Evolutionary conservation across 2,329 filamentous ascomycete genomes (phyloP), one percentile per base, ranked within the genome.

Genomic region (Xylaria arbuscula): DNA sequence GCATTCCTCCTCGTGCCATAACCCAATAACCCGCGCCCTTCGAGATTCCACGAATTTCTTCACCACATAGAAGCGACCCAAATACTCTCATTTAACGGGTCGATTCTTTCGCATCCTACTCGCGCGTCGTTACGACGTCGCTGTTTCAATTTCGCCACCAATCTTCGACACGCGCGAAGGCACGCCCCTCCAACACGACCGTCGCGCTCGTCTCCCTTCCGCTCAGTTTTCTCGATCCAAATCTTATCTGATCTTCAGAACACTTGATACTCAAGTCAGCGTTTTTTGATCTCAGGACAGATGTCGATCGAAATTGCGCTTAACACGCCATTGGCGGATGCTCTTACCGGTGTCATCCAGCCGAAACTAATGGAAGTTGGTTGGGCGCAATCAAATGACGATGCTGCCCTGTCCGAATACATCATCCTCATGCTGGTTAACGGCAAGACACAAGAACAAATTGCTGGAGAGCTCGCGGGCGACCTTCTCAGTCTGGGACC

Each of bases 391-490:
- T 70, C 64, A 36, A 91, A 91, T 73, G 92, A 91, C 70, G 82
- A 83, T 64, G 92, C 91, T 28, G 93, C 93, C 45, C 88, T 99
- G 68, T 91, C 94, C 68, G 96, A 99, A 83, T 99, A 98, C 83
- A 96, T 99, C 73, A 92, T 98, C 67, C 89, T 98, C 71, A 98
- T 98, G 95, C 88, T 99, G 38, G 93, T 93, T 70, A 98, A 98
- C 82, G 93, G 94, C 76, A 98, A 97, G 81, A 94, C 92, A 3
- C 91, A 97, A 79, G 90, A 94, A 59, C 92, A 98, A 78, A 95
- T 99, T 72, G 92, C 94, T 10, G 85, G 88, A 51, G 96, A 99
- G 79, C 89, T 99, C 15, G 92, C 94, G 1, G 92, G 90, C 72
- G 96, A 99, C 75, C 87, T 99, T 50, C 87, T 99, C 2, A 90